Evolutionary conservation across 441 rosid genomes (phyloP).

Genomic region (Erodium moschatum): DNA sequence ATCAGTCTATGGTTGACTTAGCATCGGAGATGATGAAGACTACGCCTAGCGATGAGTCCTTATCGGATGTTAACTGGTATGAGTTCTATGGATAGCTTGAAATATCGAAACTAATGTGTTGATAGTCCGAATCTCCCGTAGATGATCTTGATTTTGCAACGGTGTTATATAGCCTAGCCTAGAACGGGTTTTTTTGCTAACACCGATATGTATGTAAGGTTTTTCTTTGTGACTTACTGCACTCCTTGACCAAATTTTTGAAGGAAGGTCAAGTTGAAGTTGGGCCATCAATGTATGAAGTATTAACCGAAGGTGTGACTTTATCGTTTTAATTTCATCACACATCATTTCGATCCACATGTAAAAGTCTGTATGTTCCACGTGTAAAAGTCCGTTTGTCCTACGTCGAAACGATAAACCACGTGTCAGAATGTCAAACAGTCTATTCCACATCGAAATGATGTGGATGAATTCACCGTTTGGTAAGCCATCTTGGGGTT

Average conservation of each 20-base stretch:
- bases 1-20: constrained; percentile 1
- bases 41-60: neutral
- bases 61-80: constrained; percentile 1
- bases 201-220: neutral
- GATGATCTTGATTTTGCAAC: no score
- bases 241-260: neutral
- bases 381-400: no score
- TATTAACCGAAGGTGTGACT: neutral
- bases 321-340: no score
- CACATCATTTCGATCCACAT: no score
- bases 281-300: neutral
- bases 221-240: neutral
- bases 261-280: neutral
- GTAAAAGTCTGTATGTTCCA: no score
- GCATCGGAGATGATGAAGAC: neutral
- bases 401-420: no score
- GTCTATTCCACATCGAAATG: no score
- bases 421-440: no score
- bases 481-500: no score
- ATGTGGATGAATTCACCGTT: no score
- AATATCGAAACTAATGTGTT: neutral
- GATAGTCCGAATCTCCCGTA: no score
- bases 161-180: no score
- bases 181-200: neutral
- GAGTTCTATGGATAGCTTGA: constrained; percentile 3